Conservation (phyloP, 2,329 filamentous ascomycete genomes). For the Verticillium albo-atrum region DNA sequence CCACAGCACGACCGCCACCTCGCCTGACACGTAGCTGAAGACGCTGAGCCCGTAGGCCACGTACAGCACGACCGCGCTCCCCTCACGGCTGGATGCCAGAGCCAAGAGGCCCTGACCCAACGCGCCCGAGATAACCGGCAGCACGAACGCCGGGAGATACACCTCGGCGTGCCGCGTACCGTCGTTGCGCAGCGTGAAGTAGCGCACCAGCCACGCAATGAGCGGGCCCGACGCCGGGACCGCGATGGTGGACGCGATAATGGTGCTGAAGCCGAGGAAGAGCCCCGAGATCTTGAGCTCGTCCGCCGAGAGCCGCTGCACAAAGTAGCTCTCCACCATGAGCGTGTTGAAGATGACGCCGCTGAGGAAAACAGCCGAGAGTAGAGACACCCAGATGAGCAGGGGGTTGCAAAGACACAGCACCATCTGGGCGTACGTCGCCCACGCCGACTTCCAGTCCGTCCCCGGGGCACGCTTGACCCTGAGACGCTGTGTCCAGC, state of each 20-base stretch:
- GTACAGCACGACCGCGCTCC: neutral
- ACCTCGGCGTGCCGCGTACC: conserved; percentile 19
- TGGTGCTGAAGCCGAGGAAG: conserved; percentile 3
- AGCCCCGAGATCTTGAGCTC: neutral
- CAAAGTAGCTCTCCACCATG: neutral
- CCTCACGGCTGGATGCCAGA: conserved; percentile 9
- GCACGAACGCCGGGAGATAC: conserved; percentile 17
- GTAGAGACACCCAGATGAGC: conserved; percentile 19
- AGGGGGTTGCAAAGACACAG: conserved; percentile 20
- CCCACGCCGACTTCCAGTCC: neutral
- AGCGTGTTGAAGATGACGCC: conserved; percentile 16
- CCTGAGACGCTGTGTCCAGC: neutral
- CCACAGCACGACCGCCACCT: conserved; percentile 19
- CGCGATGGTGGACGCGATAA: conserved; percentile 11
- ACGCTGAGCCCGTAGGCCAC: conserved; percentile 9
- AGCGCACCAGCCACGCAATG: conserved; percentile 14
- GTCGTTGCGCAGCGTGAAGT: conserved; percentile 16
- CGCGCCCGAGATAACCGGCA: conserved; percentile 14
- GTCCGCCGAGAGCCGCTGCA: neutral
- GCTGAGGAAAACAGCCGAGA: conserved; percentile 18
- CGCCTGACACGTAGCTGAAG: conserved; percentile 14
- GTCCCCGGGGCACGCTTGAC: neutral
- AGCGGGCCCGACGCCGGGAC: conserved; percentile 12
- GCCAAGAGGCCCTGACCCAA: conserved; percentile 14
- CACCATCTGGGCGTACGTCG: conserved; percentile 14